Base-by-base conservation (phyloP, 2,329 filamentous ascomycete species). In the Cytospora schulzeri region DNA sequence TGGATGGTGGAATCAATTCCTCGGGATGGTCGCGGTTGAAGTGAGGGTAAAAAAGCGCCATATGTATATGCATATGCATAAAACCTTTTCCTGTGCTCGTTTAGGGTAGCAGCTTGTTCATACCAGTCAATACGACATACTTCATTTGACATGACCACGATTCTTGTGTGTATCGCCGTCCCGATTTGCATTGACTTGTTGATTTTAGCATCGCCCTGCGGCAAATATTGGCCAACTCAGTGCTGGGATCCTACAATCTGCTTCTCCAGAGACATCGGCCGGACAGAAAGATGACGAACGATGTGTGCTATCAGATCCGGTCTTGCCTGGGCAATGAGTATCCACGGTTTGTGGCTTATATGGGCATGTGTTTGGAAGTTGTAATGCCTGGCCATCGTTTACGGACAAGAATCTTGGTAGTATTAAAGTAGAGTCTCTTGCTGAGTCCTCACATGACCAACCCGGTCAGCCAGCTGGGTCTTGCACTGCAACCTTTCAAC, bases 41-140 rank as follows among this genome's bases (percentile, higher is more conserved):
- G 45, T 52, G 45, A 45, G 35, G 41, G 54, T 22, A n/a, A 54
- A 52, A 60, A 62, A 19, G n/a, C 26, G n/a, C n/a, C 53, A 50
- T 45, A 62, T 38, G 60, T 52, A 62, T 52, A 62, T n/a, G n/a
- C 53, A 50, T 45, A 62, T 38, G 60, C 60, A 62, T 52, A 62
- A 56, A 28, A 57, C 38, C 38, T 28, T 56, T 66, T 56, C 38
- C 31, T 56, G 60, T 62, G 52, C 60, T 62, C 60, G 51, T 56
- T 35, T 35, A 35, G 29, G 52, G 52, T 45, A 38, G 53, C 24
- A 12, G 60, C 52, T 51, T 62, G 52, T 62, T 56, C 60, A 62
- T 56, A 56, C 52, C 60, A 62, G 60, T 62, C 60, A 45, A 62
- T 62, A 62, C 60, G 52, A 62, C 38, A 54, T 35, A 14, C 55